These are phyloP conservation scores for Spirogloea muscicola DNA, from an alignment of 139 green algal species.

Conservation along the genomic window DNA sequence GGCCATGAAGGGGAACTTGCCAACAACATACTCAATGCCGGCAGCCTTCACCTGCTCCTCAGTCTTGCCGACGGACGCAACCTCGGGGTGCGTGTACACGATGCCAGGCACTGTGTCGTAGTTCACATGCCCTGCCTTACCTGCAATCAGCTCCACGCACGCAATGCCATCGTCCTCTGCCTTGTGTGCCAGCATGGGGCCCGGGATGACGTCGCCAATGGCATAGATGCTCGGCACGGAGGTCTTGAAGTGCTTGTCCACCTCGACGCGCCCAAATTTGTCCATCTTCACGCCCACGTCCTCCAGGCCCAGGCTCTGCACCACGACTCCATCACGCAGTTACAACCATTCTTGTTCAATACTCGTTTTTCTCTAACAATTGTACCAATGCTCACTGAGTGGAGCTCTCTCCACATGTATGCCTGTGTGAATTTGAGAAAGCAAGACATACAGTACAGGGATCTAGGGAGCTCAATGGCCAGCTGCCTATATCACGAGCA, in stretches of 20 bases:
- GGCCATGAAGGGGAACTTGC: constrained; percentile 95
- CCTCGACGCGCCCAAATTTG: constrained; percentile 67
- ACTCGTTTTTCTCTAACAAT: too few relatives aligned
- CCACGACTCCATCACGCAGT: too few relatives aligned
- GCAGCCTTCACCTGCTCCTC: constrained; percentile 72
- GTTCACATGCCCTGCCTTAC: constrained; percentile 91
- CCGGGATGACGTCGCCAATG: constrained; percentile 82
- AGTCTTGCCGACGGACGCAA: constrained; percentile 74
- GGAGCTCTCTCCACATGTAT: too few relatives aligned
- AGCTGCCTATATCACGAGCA: too few relatives aligned
- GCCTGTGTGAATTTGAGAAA: too few relatives aligned
- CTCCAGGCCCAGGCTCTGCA: constrained; percentile 88
- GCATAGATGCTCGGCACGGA: constrained; percentile 69
- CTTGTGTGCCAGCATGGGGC: constrained; percentile 99
- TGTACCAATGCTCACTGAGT: too few relatives aligned
- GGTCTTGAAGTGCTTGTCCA: constrained; percentile 52
- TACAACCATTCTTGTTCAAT: too few relatives aligned
- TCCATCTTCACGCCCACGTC: constrained; percentile 74
- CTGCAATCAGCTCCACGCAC: constrained; percentile 86
- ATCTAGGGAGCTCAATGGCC: too few relatives aligned
- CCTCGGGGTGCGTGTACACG: constrained; percentile 95
- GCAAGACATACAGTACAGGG: too few relatives aligned
- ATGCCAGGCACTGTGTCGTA: constrained; percentile 95
- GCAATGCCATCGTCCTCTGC: constrained; percentile 98
- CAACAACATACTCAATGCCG: constrained; percentile 69